Evolutionary conservation across 352 stramenopile species (phyloP).

Genomic region (Phytophthora chlamydospora): DNA sequence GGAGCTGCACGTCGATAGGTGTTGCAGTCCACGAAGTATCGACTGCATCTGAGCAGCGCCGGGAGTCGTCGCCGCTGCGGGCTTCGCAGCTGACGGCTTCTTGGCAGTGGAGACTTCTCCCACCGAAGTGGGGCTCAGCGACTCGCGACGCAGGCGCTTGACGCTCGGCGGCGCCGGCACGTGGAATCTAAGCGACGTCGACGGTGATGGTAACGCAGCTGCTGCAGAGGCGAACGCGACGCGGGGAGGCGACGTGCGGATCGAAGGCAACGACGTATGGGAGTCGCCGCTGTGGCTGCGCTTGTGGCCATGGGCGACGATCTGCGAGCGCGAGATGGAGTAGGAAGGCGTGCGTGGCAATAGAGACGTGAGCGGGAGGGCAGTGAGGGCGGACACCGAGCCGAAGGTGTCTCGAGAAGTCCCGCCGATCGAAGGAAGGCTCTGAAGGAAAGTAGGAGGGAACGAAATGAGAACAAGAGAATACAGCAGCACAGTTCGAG

Average conservation of each 20-base stretch:
- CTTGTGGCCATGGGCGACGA: slow-evolving; percentile 28
- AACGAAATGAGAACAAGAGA: slow-evolving; percentile 1
- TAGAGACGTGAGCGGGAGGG: slow-evolving; percentile 17
- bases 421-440: slow-evolving; percentile 40
- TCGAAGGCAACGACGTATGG: neutral
- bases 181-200: slow-evolving; percentile 21
- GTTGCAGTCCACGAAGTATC: slow-evolving; percentile 55
- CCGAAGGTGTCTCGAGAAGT: slow-evolving; percentile 39
- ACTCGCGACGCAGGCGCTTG: slow-evolving; percentile 46
- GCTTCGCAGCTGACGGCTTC: slow-evolving; percentile 25
- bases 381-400: slow-evolving; percentile 11
- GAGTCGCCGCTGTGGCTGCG: slow-evolving; percentile 25
- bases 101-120: slow-evolving; percentile 42
- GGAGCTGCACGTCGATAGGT: slow-evolving; percentile 42
- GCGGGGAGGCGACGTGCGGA: slow-evolving; percentile 2
- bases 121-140: slow-evolving; percentile 53
- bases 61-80: slow-evolving; percentile 18
- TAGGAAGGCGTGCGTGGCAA: slow-evolving; percentile 24
- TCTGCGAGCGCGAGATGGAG: slow-evolving; percentile 28
- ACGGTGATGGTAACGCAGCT: neutral
- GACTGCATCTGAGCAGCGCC: slow-evolving; percentile 63
- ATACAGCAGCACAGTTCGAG: neutral
- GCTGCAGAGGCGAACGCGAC: slow-evolving; percentile 12
- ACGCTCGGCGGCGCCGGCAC: slow-evolving; percentile 9
- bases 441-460: slow-evolving; percentile 26